A percentile compares a stretch with the other conserved stretches of the same genome.
Evolutionary conservation across 129 eudicot genomes (phyloP).

Genomic region (Apium graveolens): DNA sequence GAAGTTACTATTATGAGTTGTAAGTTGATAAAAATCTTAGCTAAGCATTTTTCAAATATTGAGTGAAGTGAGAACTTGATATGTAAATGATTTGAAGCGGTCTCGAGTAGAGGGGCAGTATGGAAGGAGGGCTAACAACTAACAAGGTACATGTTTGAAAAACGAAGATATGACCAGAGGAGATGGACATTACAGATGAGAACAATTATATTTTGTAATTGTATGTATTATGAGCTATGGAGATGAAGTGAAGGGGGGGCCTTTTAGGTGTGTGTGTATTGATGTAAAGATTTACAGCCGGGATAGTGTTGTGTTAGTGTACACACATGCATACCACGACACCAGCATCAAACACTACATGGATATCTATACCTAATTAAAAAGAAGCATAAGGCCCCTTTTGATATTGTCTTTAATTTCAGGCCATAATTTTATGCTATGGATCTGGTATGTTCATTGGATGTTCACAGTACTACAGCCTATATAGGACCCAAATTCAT

Average conservation of each 20-base stretch:
- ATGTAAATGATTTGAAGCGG: neutral
- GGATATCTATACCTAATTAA: slow-evolving; percentile 20
- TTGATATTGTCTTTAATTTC: slow-evolving; percentile 38
- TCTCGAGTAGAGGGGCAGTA: neutral
- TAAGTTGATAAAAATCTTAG: too few species aligned
- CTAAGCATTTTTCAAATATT: too few species aligned
- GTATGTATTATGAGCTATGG: slow-evolving; percentile 5
- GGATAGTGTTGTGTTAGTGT: too few species aligned
- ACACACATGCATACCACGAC: slow-evolving; percentile 66
- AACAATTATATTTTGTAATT: slow-evolving; percentile 12
- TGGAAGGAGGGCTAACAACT: neutral
- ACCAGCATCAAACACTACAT: slow-evolving; percentile 22
- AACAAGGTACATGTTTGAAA: neutral
- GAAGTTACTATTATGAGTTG: too few species aligned
- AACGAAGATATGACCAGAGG: neutral
- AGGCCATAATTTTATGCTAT: slow-evolving; percentile 27
- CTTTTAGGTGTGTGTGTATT: slow-evolving; percentile 12
- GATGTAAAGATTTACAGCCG: slow-evolving; percentile 4
- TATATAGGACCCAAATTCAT: neutral
- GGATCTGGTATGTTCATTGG: slow-evolving; percentile 7
- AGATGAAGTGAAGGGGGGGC: slow-evolving; percentile 37
- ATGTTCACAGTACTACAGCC: slow-evolving; percentile 5
- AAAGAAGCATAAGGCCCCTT: slow-evolving; percentile 38
- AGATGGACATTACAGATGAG: slow-evolving; percentile 9
- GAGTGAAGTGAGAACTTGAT: neutral